Evolutionary conservation across 441 rosid genomes (phyloP).

Genomic region (Viola pubescens): DNA sequence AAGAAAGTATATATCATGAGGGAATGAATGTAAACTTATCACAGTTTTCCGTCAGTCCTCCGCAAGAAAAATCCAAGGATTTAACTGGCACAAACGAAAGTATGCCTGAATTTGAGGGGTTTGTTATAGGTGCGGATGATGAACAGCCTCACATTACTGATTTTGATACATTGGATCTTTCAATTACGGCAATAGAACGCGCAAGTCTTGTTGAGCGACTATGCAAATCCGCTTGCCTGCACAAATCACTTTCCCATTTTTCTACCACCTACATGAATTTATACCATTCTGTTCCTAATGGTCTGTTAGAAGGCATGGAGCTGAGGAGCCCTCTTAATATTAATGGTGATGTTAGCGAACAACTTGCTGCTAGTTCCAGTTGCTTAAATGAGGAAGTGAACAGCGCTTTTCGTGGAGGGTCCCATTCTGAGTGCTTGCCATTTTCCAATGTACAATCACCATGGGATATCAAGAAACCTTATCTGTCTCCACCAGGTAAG

Average conservation of each 20-base stretch:
- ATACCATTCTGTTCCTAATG: conserved; percentile 59
- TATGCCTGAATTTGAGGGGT: conserved; percentile 61
- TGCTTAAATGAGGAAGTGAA: conserved; percentile 31
- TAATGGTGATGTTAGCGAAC: conserved; percentile 17
- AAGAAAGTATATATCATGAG: conserved; percentile 17
- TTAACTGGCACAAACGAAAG: conserved; percentile 27
- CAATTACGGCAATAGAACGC: conserved; percentile 43
- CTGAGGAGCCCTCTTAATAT: conserved; percentile 17
- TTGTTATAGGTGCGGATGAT: conserved; percentile 39
- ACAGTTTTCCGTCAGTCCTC: conserved; percentile 28
- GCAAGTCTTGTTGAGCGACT: conserved; percentile 55
- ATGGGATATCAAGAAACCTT: conserved; percentile 42
- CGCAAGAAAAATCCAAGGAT: conserved; percentile 22
- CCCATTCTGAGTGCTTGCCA: conserved; percentile 43
- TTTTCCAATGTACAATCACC: conserved; percentile 30
- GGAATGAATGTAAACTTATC: conserved; percentile 24
- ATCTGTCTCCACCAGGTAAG: conserved; percentile 57
- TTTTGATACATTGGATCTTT: conserved; percentile 43
- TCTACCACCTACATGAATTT: conserved; percentile 35
- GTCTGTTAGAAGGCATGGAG: conserved; percentile 50
- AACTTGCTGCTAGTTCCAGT: conserved; percentile 29
- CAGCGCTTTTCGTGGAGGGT: conserved; percentile 29
- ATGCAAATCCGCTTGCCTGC: conserved; percentile 52
- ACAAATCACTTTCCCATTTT: conserved; percentile 52
- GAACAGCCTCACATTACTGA: conserved; percentile 26